phyloP scores from a whole-genome alignment of 2,329 filamentous ascomycete genomes.

The Phialemoniopsis sp. region DNA sequence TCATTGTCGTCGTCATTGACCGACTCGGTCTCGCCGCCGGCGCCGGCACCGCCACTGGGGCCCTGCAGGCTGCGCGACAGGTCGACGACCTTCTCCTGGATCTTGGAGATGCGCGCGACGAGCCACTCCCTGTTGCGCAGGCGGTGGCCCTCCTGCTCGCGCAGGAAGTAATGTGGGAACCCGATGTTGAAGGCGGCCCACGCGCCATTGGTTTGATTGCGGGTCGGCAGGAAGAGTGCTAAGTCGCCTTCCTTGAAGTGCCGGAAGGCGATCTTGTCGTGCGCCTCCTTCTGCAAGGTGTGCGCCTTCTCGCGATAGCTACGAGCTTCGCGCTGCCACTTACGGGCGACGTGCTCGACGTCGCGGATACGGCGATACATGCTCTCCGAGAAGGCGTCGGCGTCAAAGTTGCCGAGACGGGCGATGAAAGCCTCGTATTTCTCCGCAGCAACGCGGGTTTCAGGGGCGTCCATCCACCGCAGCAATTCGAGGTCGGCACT shows the following conservation, averaged over 20 bases:
- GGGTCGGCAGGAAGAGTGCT: constrained; percentile 87
- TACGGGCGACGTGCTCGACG: constrained; percentile 86
- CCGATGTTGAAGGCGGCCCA: constrained; percentile 99
- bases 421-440: constrained; percentile 74
- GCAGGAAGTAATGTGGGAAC: constrained; percentile 93
- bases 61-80: constrained; percentile 69
- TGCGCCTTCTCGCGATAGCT: constrained; percentile 86
- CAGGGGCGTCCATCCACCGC: constrained; percentile 74
- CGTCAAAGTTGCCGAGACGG: constrained; percentile 72
- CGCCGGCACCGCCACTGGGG: constrained; percentile 21
- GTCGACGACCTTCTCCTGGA: constrained; percentile 92
- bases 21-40: constrained; percentile 43
- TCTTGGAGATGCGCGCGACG: constrained; percentile 85
- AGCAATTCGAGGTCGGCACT: constrained; percentile 68
- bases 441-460: constrained; percentile 61
- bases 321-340: constrained; percentile 86
- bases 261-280: constrained; percentile 93
- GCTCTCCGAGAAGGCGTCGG: constrained; percentile 79
- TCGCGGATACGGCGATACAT: constrained; percentile 89
- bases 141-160: constrained; percentile 86
- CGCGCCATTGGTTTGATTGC: constrained; percentile 88
- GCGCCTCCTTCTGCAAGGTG: constrained; percentile 73
- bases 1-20: constrained; percentile 70
- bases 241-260: constrained; percentile 97
- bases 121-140: constrained; percentile 88